phyloP scores from a whole-genome alignment of 495 filamentous ascomycete species.

The Hyphodiscus hymeniophilus region DNA sequence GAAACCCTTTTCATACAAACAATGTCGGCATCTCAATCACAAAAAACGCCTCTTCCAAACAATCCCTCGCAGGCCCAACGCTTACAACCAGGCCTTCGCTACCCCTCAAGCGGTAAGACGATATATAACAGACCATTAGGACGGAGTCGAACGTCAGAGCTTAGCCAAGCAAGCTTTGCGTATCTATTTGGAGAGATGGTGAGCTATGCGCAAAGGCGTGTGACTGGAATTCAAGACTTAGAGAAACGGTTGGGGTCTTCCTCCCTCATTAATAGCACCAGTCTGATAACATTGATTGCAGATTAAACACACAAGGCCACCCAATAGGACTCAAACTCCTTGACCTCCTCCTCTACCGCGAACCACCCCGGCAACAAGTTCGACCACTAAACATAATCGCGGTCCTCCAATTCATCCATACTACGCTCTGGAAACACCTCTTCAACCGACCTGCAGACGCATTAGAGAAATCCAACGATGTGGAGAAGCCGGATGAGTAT shows the following conservation, averaged over 20 bases:
- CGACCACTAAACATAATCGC: slow-evolving; percentile 83
- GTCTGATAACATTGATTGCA: too few relatives aligned
- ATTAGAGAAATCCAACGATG: slow-evolving; percentile 78
- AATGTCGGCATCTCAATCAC: slow-evolving; percentile 32
- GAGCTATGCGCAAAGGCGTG: slow-evolving; percentile 81
- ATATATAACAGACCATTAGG: slow-evolving; percentile 96
- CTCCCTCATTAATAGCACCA: too few relatives aligned
- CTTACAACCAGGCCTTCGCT: slow-evolving; percentile 61
- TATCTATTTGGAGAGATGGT: slow-evolving; percentile 98
- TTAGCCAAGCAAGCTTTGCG: slow-evolving; percentile 87
- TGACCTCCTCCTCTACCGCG: slow-evolving; percentile 83
- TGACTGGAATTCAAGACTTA: slow-evolving; percentile 85
- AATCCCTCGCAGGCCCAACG: slow-evolving; percentile 19
- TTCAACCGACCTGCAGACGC: slow-evolving; percentile 85
- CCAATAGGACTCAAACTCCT: slow-evolving; percentile 89
- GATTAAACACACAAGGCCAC: slow-evolving; percentile 91
- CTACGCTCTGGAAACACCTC: slow-evolving; percentile 82
- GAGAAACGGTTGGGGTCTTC: slow-evolving; percentile 54
- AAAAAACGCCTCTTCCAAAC: slow-evolving; percentile 29
- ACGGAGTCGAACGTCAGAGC: slow-evolving; percentile 74
- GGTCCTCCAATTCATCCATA: slow-evolving; percentile 90
- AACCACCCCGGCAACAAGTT: slow-evolving; percentile 55
- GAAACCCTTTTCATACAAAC: not conserved
- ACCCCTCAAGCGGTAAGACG: slow-evolving; percentile 91
- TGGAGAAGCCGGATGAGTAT: slow-evolving; percentile 81